Conservation (phyloP, 148 eudicot genomes). For the Polygonum maritimum region DNA sequence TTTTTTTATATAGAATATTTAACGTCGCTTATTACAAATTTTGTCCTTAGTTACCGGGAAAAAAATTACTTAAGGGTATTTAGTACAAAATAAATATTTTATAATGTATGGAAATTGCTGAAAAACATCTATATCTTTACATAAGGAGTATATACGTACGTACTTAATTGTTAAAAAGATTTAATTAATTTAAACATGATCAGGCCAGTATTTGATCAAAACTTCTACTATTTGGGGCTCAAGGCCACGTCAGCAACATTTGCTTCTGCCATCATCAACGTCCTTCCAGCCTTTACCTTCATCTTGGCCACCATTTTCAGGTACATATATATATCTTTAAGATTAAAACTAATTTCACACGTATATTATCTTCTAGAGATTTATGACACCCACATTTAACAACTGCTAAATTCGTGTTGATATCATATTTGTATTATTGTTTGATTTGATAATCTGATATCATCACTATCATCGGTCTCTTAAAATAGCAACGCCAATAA, state of each 20-base stretch:
- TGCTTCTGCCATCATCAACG: slow-evolving; percentile 41
- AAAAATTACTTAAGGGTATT: too few species aligned
- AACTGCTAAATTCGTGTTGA: too few species aligned
- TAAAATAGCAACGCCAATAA: too few species aligned
- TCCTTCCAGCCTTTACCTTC: slow-evolving; percentile 55
- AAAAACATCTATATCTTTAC: background rate
- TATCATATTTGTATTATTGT: too few species aligned
- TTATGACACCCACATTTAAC: too few species aligned
- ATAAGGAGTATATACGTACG: background rate
- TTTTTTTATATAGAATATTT: background rate
- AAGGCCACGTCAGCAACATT: slow-evolving; percentile 45
- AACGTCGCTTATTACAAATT: too few species aligned
- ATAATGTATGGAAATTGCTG: too few species aligned
- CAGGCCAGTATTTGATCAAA: slow-evolving; percentile 65
- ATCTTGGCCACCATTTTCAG: slow-evolving; percentile 49
- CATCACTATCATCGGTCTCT: too few species aligned
- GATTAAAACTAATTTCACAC: background rate
- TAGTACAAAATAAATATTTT: too few species aligned
- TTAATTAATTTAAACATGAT: background rate
- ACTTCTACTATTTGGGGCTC: slow-evolving; percentile 43
- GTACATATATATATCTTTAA: slow-evolving; percentile 14
- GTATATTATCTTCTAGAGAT: too few species aligned
- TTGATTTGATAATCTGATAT: too few species aligned
- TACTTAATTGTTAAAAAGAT: background rate
- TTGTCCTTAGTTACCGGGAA: too few species aligned